These are phyloP conservation scores for Nepenthes gracilis DNA, from an alignment of 148 eudicot species.

Conservation along the genomic window DNA sequence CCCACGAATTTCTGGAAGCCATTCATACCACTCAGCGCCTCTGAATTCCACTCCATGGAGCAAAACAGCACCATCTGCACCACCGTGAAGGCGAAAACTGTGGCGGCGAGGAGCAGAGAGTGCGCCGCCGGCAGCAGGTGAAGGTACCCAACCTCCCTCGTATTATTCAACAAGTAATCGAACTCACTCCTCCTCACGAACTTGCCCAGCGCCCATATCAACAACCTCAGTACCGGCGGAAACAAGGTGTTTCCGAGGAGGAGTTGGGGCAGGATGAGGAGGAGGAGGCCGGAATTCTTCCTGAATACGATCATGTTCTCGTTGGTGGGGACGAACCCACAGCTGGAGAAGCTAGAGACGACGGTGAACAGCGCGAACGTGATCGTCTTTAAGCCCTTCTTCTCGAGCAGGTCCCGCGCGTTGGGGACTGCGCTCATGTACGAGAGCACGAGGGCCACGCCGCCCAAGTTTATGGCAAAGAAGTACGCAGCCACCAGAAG, in stretches of 20 bases:
- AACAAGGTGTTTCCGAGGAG: conserved; percentile 62
- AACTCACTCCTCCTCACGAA: conserved; percentile 26
- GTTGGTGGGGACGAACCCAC: conserved; percentile 63
- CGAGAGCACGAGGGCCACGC: conserved; percentile 16
- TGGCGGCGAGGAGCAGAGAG: conserved; percentile 13
- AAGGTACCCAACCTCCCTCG: conserved; percentile 20
- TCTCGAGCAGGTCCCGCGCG: conserved; percentile 29
- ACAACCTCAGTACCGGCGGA: conserved; percentile 22
- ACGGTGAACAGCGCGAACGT: conserved; percentile 38
- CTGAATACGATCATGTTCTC: conserved; percentile 62
- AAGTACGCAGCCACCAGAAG: conserved; percentile 31
- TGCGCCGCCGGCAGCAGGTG: conserved; percentile 29
- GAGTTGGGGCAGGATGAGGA: conserved; percentile 45
- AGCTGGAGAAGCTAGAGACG: conserved; percentile 52
- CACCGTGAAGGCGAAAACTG: conserved; percentile 27
- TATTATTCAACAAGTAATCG: conserved; percentile 19
- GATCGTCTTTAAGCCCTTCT: conserved; percentile 27
- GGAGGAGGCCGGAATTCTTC: conserved; percentile 48
- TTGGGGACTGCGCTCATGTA: conserved; percentile 25
- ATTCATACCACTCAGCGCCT: conserved; percentile 27
- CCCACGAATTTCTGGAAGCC: conserved; percentile 36
- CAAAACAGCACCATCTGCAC: conserved; percentile 22
- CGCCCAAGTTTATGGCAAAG: conserved; percentile 19
- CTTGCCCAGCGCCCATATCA: conserved; percentile 29
- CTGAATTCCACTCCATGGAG: conserved; percentile 41